Conservation (phyloP, 1,139 yeast genomes). For the Kazachstania sp. region DNA sequence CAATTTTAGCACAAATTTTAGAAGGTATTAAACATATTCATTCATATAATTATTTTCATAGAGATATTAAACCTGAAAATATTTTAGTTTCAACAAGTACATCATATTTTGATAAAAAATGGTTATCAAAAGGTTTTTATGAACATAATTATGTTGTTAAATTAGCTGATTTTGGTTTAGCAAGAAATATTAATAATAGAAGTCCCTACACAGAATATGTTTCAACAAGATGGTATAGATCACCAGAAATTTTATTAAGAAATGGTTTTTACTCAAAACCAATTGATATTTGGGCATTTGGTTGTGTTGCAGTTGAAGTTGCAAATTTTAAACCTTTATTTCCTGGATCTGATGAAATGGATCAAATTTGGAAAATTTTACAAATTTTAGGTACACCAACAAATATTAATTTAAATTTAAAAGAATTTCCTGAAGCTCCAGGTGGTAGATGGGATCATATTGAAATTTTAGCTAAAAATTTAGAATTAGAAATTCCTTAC, state of each 20-base stretch:
- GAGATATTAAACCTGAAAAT: conserved; percentile 92
- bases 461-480: conserved; percentile 37
- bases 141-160: conserved; percentile 56
- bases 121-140: conserved; percentile 27
- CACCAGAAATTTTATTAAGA: conserved; percentile 82
- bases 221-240: conserved; percentile 92
- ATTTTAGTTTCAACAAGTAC: conserved; percentile 57
- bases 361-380: conserved; percentile 63
- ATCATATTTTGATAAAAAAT: conserved; percentile 43
- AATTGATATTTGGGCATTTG: conserved; percentile 93
- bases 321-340: conserved; percentile 71
- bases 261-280: conserved; percentile 61
- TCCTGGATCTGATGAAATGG: conserved; percentile 73
- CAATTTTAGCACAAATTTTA: conserved; percentile 62
- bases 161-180: conserved; percentile 86
- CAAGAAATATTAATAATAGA: conserved; percentile 51
- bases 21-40: conserved; percentile 81
- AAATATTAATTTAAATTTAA: conserved; percentile 12
- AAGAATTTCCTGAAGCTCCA: conserved; percentile 34
- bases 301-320: conserved; percentile 74
- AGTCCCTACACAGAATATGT: conserved; percentile 71
- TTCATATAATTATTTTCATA: conserved; percentile 61
- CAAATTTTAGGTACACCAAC: conserved; percentile 63
- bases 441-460: conserved; percentile 70
- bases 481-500: conserved; percentile 49